Percentiles rank a stretch among this genome's conserved stretches.
Conservation (phyloP, 2,329 filamentous ascomycete genomes). For the Fusarium graminum region DNA sequence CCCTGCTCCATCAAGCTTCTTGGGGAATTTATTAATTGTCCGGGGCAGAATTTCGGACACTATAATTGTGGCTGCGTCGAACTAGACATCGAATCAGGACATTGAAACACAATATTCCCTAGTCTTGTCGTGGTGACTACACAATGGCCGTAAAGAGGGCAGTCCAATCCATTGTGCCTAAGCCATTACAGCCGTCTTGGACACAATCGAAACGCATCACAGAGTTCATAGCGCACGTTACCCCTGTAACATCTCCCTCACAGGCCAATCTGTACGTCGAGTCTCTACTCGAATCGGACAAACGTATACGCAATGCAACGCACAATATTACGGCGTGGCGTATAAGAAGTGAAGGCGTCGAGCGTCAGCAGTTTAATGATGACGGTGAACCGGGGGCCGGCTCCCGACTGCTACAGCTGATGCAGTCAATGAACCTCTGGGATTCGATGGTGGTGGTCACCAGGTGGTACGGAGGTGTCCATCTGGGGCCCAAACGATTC, state of each 20-base stretch:
- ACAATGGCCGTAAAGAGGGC: conserved; percentile 29
- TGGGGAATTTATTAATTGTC: not conserved
- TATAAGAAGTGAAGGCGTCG: conserved; percentile 73
- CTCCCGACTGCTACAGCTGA: conserved; percentile 83
- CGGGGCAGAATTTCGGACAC: not conserved
- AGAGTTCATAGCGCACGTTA: conserved; percentile 87
- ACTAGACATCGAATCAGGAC: conserved; percentile 4
- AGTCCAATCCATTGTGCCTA: conserved; percentile 35
- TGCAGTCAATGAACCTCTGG: conserved; percentile 97
- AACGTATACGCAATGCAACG: conserved; percentile 62
- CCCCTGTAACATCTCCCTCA: conserved; percentile 74
- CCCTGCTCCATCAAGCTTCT: conserved; percentile 7
- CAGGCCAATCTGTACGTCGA: conserved; percentile 79
- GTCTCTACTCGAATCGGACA: conserved; percentile 84
- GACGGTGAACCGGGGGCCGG: conserved; percentile 96
- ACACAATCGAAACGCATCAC: conserved; percentile 77
- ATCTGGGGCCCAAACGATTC: conserved; percentile 90
- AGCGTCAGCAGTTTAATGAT: conserved; percentile 92
- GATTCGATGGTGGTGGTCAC: conserved; percentile 92
- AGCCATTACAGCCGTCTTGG: conserved; percentile 66
- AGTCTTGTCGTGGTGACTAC: conserved; percentile 3
- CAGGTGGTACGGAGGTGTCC: conserved; percentile 93
- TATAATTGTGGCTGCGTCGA: conserved; percentile 12
- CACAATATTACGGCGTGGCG: conserved; percentile 42
- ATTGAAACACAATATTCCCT: conserved; percentile 3